Evolutionary conservation across 1,284 basidiomycete species (phyloP), one percentile per base, ranked within the genome.

Genomic region (Anthracocystis panici-leucophaei): DNA sequence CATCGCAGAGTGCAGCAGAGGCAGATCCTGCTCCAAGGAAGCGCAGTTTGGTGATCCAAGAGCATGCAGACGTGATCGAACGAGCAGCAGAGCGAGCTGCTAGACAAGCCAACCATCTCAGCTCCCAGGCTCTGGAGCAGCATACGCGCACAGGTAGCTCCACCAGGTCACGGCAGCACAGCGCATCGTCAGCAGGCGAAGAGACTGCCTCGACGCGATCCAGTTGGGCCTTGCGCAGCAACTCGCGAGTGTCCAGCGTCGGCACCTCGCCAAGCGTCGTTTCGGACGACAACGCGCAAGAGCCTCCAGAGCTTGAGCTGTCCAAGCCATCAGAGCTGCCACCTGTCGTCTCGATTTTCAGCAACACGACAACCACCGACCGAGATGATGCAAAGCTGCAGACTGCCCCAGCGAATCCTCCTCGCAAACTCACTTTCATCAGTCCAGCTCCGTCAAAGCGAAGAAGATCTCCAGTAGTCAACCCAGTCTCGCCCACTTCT

Each of bases 31-130:
- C 64, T 20, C 54, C 65, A 11, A 61, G 65, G n/a, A 71, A 71
- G 44, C 68, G 68, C 51, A 68, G 75, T 48, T 46, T 77, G 5
- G 70, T 77, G n/a, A 69, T 77, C 42, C 75, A 73, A 42, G 75
- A 77, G 48, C 65, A 68, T 31, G 65, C 65, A 35, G 65, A 73
- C 35, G 69, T 73, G 11, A 45, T 77, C 31, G 75, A 77, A 49
- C 54, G 75, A 2, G 75, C 69, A 8, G 75, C 75, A 27, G 75
- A 69, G 53, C 57, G 75, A 12, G 75, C 75, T 20, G 68, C 73
- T 7, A 51, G 58, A 16, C 64, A 65, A 12, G 57, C 69, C 35
- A 49, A 45, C 27, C 38, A 54, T 29, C 52, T 58, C 48, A 65
- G 57, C 35, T 35, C 54, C 11, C 48, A 61, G 10, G 61, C 57